phyloP scores from a whole-genome alignment of 495 filamentous ascomycete species.

The Penicillium paxilli region DNA sequence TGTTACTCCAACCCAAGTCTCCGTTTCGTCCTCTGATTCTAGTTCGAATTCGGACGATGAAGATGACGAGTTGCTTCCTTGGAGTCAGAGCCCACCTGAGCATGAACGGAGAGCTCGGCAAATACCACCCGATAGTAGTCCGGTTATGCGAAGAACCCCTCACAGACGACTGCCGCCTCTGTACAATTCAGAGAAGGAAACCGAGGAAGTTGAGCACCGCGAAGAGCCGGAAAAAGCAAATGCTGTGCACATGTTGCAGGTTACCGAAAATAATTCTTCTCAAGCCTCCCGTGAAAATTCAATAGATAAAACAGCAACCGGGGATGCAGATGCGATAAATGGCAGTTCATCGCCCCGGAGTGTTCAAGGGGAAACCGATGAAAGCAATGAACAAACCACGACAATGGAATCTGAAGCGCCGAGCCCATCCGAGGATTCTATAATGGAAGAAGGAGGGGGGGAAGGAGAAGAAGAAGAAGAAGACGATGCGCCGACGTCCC shows the following conservation, averaged over 20 bases:
- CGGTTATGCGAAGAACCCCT: not conserved
- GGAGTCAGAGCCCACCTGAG: not conserved
- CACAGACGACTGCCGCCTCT: not conserved
- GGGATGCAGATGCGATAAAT: no score
- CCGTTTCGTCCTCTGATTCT: not conserved
- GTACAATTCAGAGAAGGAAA: not conserved
- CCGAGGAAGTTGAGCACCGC: not conserved
- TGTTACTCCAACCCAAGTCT: not conserved
- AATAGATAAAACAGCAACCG: no score
- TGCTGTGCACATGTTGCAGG: not conserved
- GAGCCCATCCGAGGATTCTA: not conserved
- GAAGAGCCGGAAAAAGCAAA: not conserved
- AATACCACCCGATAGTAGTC: not conserved
- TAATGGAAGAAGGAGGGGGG: not conserved
- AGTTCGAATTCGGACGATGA: not conserved
- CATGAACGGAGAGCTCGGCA: not conserved
- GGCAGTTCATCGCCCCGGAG: not conserved
- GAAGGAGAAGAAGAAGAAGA: not conserved
- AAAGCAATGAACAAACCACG: not conserved
- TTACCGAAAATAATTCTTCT: not conserved
- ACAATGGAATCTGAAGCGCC: not conserved
- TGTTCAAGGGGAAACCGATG: not conserved
- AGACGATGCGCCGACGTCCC: not conserved
- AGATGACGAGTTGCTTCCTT: not conserved
- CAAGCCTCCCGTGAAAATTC: not conserved